Conservation (phyloP, 2,329 filamentous ascomycete species). For the Leptographium lundbergii region DNA sequence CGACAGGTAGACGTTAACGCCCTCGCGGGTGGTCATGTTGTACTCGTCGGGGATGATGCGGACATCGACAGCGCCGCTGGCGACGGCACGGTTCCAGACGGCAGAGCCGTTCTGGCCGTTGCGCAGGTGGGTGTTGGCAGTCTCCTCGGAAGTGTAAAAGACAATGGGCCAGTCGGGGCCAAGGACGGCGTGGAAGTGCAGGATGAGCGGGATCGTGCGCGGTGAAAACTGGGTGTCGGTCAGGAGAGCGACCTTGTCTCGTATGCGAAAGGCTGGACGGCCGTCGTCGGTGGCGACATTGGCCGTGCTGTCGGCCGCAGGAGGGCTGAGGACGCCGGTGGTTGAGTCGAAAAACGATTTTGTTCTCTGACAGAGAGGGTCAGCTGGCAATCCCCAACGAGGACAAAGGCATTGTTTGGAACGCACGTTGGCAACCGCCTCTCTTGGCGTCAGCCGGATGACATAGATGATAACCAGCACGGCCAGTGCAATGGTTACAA, state of each 20-base stretch:
- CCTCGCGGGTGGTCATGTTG: slow-evolving; percentile 20
- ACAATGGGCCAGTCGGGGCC: slow-evolving; percentile 31
- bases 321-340: neutral
- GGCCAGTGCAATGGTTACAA: slow-evolving; percentile 5
- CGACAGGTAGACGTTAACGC: slow-evolving; percentile 24
- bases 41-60: slow-evolving; percentile 23
- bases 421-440: slow-evolving; percentile 6
- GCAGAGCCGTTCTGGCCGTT: slow-evolving; percentile 14
- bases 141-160: slow-evolving; percentile 25
- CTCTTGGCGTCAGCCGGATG: slow-evolving; percentile 8
- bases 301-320: neutral
- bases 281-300: neutral
- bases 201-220: slow-evolving; percentile 18
- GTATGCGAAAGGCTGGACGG: slow-evolving; percentile 3
- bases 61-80: slow-evolving; percentile 21
- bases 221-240: slow-evolving; percentile 32
- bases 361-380: neutral
- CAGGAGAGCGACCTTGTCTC: slow-evolving; percentile 14
- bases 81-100: slow-evolving; percentile 23
- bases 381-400: neutral
- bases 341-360: slow-evolving; percentile 4
- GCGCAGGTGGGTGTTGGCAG: slow-evolving; percentile 6
- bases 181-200: slow-evolving; percentile 21
- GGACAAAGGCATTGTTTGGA: neutral
- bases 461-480: slow-evolving; percentile 11